Percentiles rank a stretch among this genome's conserved stretches.
These are phyloP conservation scores for Acmispon strigosus DNA, from an alignment of 306 rosid genomes.

Conservation along the genomic window DNA sequence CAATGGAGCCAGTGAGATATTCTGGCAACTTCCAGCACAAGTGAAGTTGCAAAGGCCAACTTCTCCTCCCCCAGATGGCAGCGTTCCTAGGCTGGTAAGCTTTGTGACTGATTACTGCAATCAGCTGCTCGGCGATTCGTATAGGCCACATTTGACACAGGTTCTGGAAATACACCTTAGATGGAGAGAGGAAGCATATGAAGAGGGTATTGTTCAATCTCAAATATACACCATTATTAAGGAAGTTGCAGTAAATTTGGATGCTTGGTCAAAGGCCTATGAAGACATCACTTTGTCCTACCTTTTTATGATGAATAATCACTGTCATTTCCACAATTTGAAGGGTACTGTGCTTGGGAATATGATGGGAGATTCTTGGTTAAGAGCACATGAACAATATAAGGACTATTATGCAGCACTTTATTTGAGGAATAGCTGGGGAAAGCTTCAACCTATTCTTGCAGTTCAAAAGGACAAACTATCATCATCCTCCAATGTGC, in stretches of 20 bases:
- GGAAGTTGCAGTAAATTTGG: constrained; percentile 66
- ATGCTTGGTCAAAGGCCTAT: constrained; percentile 72
- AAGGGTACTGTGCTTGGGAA: constrained; percentile 63
- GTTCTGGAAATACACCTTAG: constrained; percentile 55
- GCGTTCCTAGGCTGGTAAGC: constrained; percentile 65
- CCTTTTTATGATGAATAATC: constrained; percentile 91
- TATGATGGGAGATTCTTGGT: constrained; percentile 81
- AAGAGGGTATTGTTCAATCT: constrained; percentile 36
- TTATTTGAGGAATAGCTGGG: constrained; percentile 80
- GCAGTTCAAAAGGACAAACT: constrained; percentile 30
- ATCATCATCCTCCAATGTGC: constrained; percentile 23
- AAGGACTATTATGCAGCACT: constrained; percentile 70
- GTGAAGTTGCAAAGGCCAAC: constrained; percentile 57
- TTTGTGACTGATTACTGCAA: constrained; percentile 66
- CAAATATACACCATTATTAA: constrained; percentile 45
- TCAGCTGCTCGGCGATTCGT: constrained; percentile 48
- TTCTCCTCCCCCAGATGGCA: constrained; percentile 72
- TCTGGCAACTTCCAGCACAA: constrained; percentile 79
- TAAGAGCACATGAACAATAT: constrained; percentile 70
- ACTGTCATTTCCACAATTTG: constrained; percentile 63
- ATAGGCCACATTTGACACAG: constrained; percentile 52
- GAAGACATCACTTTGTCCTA: constrained; percentile 58
- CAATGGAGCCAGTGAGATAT: constrained; percentile 55
- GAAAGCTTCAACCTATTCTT: constrained; percentile 40
- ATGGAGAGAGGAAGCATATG: constrained; percentile 50